Evolutionary conservation across 257 asterid species (phyloP), one percentile per base, ranked within the genome.

Genomic region (Paraleonurus japonicus): DNA sequence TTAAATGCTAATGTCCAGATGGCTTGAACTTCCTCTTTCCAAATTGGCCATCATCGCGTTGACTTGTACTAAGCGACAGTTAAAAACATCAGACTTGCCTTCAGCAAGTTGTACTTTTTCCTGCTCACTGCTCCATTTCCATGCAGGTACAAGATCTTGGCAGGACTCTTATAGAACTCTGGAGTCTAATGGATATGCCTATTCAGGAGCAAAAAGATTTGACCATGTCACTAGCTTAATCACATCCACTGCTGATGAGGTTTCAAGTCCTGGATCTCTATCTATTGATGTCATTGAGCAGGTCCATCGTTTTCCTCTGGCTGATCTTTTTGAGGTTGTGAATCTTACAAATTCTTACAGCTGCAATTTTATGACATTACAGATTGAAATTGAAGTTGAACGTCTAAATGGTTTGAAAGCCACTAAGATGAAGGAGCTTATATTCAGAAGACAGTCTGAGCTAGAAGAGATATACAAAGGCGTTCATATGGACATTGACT

Each of bases 341-440:
- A 65, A 11, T 51, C 48, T 63, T 61, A 30, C 54, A 24, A 65
- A 70, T 67, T 47, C 63, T 68, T 45, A 79, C 23, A 37, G 20
- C 67, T 43, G 72, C 37, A 37, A 27, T 59, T 75, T 82, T 73
- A 48, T 68, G 57, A 55, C 32, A 8, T 30, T 76, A 80, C 74
- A 90, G 96, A 61, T 82, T 73, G 89, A 84, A 81, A 79, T 74
- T 81, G 96, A 87, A 78, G 88, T 86, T 71, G 86, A 74, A 57
- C 80, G 79, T 67, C 70, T 90, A 72, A 90, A 77, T 74, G 81
- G 76, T 77, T 66, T 83, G 76, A 90, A 88, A 85, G 80, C 83
- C 76, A 77, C 89, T 69, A 90, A 86, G 86, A 76, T 86, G 88
- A 88, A 82, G 77, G 95, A 90, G 80, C 78, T 90, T 70, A 86